Conservation (phyloP, 257 asterid genomes). For the Rhazya stricta region DNA sequence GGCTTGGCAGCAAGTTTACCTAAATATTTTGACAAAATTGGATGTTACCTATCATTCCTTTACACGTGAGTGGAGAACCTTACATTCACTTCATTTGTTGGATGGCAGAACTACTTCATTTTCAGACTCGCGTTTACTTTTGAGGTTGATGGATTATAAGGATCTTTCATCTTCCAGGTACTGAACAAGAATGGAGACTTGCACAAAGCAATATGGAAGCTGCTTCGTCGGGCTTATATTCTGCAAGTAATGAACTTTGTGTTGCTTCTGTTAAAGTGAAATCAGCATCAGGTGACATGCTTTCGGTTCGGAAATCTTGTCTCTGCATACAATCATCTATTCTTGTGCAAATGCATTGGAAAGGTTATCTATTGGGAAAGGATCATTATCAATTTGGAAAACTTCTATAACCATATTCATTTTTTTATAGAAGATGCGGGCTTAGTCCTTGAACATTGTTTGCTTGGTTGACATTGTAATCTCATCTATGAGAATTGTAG, state of each 20-base stretch:
- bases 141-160: not conserved
- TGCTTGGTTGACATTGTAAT: not conserved
- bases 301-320: not conserved
- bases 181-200: conserved; percentile 93
- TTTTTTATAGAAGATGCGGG: not conserved
- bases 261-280: conserved; percentile 67
- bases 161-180: conserved; percentile 49
- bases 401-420: not conserved
- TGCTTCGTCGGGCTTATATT: conserved; percentile 71
- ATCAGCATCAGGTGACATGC: conserved; percentile 75
- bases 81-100: conserved; percentile 4
- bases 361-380: not conserved
- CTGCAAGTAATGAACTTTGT: conserved; percentile 81
- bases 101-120: conserved; percentile 9
- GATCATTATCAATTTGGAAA: not conserved
- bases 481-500: not conserved
- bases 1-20: conserved; percentile 81
- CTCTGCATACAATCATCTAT: not conserved
- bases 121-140: conserved; percentile 9
- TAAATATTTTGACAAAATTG: conserved; percentile 61
- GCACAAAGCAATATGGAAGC: conserved; percentile 91
- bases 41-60: conserved; percentile 79
- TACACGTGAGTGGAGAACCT: conserved; percentile 53
- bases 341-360: not conserved
- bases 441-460: not conserved